These are phyloP conservation scores for Fereydounia khargensis DNA, from an alignment of 1,284 basidiomycete species.

Conservation along the genomic window DNA sequence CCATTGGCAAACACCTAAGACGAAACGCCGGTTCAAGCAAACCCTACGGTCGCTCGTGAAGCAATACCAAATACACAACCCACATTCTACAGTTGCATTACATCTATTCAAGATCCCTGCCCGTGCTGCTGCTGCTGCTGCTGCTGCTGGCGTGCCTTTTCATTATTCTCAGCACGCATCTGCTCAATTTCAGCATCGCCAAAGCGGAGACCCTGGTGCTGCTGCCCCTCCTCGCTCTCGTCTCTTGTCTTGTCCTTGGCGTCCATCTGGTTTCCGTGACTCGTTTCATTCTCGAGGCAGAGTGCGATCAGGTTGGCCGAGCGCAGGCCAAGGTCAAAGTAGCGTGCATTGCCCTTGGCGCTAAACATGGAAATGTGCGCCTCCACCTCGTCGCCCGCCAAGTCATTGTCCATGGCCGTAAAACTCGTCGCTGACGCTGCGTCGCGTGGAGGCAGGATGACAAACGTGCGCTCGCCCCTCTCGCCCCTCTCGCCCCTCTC, in stretches of 20 bases:
- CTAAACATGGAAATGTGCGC: constrained; percentile 89
- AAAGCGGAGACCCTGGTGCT: constrained; percentile 17
- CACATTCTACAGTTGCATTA: background rate
- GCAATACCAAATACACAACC: background rate
- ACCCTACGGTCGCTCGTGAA: constrained; percentile 18
- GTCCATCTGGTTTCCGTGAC: constrained; percentile 24
- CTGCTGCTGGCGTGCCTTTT: background rate
- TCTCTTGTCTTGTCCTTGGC: constrained; percentile 8
- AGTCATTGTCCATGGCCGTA: constrained; percentile 28
- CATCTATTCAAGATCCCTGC: no score
- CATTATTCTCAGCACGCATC: background rate
- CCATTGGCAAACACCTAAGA: constrained; percentile 44
- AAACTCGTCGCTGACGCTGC: constrained; percentile 23
- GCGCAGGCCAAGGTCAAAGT: constrained; percentile 72
- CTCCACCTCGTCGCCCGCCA: constrained; percentile 73
- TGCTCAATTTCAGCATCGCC: constrained; percentile 23
- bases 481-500: no score
- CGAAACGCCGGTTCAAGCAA: constrained; percentile 21
- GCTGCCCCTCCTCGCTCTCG: constrained; percentile 3
- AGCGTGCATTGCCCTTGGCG: constrained; percentile 78
- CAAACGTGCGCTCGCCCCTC: constrained; percentile 41
- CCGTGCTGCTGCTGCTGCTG: no score
- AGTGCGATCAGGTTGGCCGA: constrained; percentile 8
- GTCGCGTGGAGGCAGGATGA: constrained; percentile 38
- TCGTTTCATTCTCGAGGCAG: constrained; percentile 29